Evolutionary conservation across 2,329 filamentous ascomycete genomes (phyloP).

Genomic region (Fusarium dlaminii): DNA sequence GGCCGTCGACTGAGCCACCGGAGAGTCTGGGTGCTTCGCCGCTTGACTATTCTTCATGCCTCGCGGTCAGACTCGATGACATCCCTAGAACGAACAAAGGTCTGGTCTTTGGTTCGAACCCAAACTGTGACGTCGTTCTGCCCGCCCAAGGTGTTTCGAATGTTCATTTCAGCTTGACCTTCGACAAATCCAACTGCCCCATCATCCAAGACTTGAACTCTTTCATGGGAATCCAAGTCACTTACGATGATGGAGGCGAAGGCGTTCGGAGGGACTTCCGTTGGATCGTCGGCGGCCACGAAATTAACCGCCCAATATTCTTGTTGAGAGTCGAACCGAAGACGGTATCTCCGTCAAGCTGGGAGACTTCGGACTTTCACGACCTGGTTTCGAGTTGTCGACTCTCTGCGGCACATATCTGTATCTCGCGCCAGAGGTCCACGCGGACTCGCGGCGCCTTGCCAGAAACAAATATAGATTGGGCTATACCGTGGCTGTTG

Average conservation of each 20-base stretch:
- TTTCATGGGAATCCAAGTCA: constrained; percentile 36
- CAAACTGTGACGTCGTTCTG: background rate
- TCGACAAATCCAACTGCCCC: constrained; percentile 13
- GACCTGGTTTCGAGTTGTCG: too few species aligned
- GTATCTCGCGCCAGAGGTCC: too few species aligned
- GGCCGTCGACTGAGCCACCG: constrained; percentile 8
- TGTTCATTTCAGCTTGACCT: constrained; percentile 25
- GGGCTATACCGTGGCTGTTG: too few species aligned
- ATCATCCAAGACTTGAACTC: constrained; percentile 37
- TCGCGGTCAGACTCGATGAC: constrained; percentile 27
- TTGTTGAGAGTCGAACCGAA: too few species aligned
- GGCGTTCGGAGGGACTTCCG: constrained; percentile 30
- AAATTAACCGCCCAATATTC: too few species aligned
- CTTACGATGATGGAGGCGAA: constrained; percentile 26
- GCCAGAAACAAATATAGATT: too few species aligned
- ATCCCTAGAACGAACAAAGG: constrained; percentile 13
- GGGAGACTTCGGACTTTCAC: too few species aligned
- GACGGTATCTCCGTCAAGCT: too few species aligned
- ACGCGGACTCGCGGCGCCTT: too few species aligned
- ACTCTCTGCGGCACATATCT: too few species aligned
- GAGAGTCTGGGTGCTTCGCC: background rate
- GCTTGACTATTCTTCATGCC: background rate
- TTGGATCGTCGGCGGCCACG: constrained; percentile 38
- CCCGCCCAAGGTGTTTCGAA: background rate
- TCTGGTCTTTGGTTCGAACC: background rate